These are phyloP conservation scores for Osmanthus fragrans DNA, from an alignment of 257 asterid species.

Conservation along the genomic window DNA sequence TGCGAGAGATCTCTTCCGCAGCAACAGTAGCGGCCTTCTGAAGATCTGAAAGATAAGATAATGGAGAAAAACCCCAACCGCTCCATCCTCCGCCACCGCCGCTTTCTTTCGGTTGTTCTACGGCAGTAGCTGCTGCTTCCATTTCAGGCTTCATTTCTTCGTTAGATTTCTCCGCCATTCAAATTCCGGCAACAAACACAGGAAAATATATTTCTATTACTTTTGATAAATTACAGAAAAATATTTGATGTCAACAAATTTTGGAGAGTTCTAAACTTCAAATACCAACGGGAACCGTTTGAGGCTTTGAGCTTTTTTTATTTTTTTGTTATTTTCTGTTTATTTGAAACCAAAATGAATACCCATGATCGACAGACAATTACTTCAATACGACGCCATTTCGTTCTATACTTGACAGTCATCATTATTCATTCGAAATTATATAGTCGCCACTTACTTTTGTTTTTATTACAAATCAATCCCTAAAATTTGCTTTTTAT, in stretches of 20 bases:
- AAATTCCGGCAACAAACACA: constrained; percentile 13
- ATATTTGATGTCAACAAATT: constrained; percentile 11
- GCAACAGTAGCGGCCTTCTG: constrained; percentile 79
- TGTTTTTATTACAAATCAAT: not conserved
- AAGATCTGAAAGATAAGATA: constrained; percentile 77
- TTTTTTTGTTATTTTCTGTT: not conserved
- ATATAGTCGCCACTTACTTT: not conserved
- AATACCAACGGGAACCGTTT: not conserved
- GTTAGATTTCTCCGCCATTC: constrained; percentile 57
- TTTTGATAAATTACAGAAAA: not conserved
- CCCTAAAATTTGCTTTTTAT: not conserved
- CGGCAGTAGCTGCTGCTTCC: constrained; percentile 30
- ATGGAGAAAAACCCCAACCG: constrained; percentile 77
- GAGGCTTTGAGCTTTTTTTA: not conserved
- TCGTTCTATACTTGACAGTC: not conserved
- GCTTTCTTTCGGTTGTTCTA: constrained; percentile 19
- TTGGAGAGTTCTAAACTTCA: not conserved
- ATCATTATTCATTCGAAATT: not conserved
- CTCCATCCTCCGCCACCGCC: constrained; percentile 73
- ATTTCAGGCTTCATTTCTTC: constrained; percentile 43
- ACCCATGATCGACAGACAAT: not conserved
- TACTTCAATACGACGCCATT: not conserved
- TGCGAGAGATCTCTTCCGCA: constrained; percentile 94
- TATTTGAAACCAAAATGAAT: no score
- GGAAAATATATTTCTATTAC: not conserved